Percentiles rank a stretch among this genome's conserved stretches.
phyloP scores from a whole-genome alignment of 1,284 basidiomycete species.

The Stereum hirsutum region DNA sequence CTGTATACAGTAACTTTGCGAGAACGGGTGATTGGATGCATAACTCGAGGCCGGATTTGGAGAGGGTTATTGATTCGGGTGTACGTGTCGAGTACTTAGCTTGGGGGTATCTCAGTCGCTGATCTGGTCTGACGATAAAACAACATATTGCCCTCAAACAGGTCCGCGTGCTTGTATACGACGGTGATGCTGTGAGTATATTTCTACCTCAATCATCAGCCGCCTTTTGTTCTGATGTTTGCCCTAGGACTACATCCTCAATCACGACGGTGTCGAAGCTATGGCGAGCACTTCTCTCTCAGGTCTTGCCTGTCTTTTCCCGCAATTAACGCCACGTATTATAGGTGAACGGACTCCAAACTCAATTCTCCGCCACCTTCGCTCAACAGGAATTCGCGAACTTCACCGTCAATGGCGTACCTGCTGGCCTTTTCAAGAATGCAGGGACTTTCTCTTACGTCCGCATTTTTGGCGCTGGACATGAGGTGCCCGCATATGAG shows the following conservation, averaged over 20 bases:
- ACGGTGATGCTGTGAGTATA: slow-evolving; percentile 36
- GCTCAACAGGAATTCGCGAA: slow-evolving; percentile 31
- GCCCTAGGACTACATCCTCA: slow-evolving; percentile 43
- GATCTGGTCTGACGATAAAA: not conserved
- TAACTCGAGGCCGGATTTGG: slow-evolving; percentile 42
- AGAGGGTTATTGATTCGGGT: slow-evolving; percentile 50
- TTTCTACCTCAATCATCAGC: not conserved
- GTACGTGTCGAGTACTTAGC: slow-evolving; percentile 31
- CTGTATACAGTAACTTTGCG: slow-evolving; percentile 48
- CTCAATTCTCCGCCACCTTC: slow-evolving; percentile 28
- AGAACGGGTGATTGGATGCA: slow-evolving; percentile 58
- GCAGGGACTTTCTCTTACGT: slow-evolving; percentile 54
- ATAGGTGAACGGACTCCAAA: slow-evolving; percentile 35
- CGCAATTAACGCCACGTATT: not conserved
- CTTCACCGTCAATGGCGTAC: slow-evolving; percentile 40
- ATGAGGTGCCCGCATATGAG: slow-evolving; percentile 41
- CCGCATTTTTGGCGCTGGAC: slow-evolving; percentile 42
- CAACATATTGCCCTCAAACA: not conserved
- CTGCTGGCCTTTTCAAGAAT: slow-evolving; percentile 47
- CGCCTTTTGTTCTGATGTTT: not conserved
- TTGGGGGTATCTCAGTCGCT: too few relatives aligned
- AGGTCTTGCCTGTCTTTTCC: not conserved
- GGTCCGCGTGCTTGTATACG: slow-evolving; percentile 33
- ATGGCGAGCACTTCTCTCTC: slow-evolving; percentile 21
- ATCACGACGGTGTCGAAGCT: slow-evolving; percentile 27